phyloP scores from a whole-genome alignment of 495 filamentous ascomycete genomes.

The Penicillium verhagenii region DNA sequence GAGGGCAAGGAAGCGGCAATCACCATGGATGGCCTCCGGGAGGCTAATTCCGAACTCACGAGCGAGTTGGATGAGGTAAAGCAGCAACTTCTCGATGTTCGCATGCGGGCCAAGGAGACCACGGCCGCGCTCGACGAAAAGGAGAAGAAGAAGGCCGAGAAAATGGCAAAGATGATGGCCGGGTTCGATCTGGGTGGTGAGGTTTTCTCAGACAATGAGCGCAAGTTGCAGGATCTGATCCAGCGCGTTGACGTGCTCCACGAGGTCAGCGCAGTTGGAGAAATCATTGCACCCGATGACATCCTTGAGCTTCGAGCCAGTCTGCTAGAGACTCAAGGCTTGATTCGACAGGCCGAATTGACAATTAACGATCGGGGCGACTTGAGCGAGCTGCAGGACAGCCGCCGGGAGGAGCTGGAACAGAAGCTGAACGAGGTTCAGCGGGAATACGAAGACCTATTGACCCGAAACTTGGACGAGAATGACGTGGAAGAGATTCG shows the following conservation, averaged over 20 bases:
- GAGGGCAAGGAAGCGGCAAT: slow-evolving; percentile 96
- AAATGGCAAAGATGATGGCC: slow-evolving; percentile 99
- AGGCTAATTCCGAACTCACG: slow-evolving; percentile 91
- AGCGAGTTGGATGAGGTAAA: slow-evolving; percentile 91
- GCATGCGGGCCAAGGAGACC: slow-evolving; percentile 93
- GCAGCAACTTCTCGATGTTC: slow-evolving; percentile 91
- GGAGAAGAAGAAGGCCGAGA: slow-evolving; percentile 96
- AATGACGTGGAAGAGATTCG: slow-evolving; percentile 83
- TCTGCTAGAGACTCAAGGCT: slow-evolving; percentile 84
- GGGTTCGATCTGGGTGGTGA: slow-evolving; percentile 91
- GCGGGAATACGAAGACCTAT: slow-evolving; percentile 74
- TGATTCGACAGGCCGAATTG: slow-evolving; percentile 90
- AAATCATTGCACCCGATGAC: slow-evolving; percentile 77
- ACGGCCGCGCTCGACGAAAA: slow-evolving; percentile 87
- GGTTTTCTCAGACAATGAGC: slow-evolving; percentile 87
- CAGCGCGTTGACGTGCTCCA: slow-evolving; percentile 76
- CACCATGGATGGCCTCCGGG: slow-evolving; percentile 95
- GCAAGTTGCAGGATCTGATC: slow-evolving; percentile 76
- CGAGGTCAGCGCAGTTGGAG: slow-evolving; percentile 70
- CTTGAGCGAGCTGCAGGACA: slow-evolving; percentile 58
- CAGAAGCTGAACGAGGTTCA: slow-evolving; percentile 67
- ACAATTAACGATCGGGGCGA: slow-evolving; percentile 67
- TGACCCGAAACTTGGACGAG: slow-evolving; percentile 76
- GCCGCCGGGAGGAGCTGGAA: slow-evolving; percentile 70
- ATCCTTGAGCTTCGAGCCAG: slow-evolving; percentile 71